A percentile compares a stretch with the other conserved stretches of the same genome.
Conservation (phyloP, 2,329 filamentous ascomycete genomes). For the Colletotrichum somersetense region DNA sequence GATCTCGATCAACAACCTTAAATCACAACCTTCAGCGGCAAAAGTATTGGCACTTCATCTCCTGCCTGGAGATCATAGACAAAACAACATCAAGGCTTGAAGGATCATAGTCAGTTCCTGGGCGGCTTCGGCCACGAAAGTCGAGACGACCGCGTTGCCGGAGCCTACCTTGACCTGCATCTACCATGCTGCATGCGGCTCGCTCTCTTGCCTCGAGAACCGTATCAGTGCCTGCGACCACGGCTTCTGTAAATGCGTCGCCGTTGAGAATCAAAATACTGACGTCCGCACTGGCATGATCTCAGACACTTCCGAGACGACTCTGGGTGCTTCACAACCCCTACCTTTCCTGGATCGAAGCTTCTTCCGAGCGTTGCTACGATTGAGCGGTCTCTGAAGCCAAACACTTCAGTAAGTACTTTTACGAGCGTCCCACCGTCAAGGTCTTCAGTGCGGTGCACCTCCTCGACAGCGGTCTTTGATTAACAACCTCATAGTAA, state of each 20-base stretch:
- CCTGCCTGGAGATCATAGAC: background rate
- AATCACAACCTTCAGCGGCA: too few species aligned
- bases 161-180: conserved; percentile 13
- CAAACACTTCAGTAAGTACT: background rate
- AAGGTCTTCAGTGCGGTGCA: background rate
- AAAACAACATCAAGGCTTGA: conserved; percentile 8
- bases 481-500: background rate
- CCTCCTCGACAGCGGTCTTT: background rate
- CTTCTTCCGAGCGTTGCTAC: background rate
- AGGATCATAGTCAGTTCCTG: background rate
- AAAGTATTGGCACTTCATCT: too few species aligned
- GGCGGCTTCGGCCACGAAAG: background rate
- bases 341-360: background rate
- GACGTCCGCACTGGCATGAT: background rate
- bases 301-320: background rate
- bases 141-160: background rate
- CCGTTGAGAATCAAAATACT: background rate
- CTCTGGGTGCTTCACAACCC: background rate
- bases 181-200: conserved; percentile 6
- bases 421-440: background rate
- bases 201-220: background rate
- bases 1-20: too few species aligned
- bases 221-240: conserved; percentile 13
- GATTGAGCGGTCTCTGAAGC: background rate
- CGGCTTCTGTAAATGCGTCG: conserved; percentile 14